Evolutionary conservation across 2,329 filamentous ascomycete genomes (phyloP).

Genomic region (Botryotinia convoluta): DNA sequence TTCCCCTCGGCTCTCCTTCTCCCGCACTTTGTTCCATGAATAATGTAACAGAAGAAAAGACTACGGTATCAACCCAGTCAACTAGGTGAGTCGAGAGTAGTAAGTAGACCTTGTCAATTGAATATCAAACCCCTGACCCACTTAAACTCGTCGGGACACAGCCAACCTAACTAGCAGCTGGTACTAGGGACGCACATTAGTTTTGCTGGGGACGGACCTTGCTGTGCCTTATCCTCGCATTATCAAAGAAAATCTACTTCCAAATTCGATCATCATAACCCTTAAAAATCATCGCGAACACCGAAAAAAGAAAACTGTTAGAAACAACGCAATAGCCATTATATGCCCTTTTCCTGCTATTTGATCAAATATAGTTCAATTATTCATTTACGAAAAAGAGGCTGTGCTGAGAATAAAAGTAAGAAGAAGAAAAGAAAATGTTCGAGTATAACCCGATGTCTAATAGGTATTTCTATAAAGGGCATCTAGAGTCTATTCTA

Average conservation of each 20-base stretch:
- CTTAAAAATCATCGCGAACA: neutral
- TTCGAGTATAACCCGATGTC: neutral
- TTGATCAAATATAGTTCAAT: neutral
- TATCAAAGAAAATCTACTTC: neutral
- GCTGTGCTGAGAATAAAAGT: neutral
- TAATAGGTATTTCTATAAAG: neutral
- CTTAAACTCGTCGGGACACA: neutral
- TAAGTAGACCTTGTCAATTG: neutral
- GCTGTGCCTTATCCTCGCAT: neutral
- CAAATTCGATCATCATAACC: neutral
- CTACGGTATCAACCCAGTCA: neutral
- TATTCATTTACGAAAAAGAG: neutral
- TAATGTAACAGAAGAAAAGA: neutral
- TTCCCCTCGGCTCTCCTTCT: neutral
- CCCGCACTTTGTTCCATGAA: neutral
- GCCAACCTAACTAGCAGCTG: neutral
- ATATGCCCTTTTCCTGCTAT: neutral
- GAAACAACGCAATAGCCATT: neutral
- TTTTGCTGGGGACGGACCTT: neutral
- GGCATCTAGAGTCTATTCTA: neutral
- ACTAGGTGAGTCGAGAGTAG: neutral
- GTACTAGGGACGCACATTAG: neutral
- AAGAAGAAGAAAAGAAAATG: neutral
- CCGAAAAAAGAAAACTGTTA: neutral
- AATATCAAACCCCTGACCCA: slow-evolving; percentile 2